These are phyloP conservation scores for Hypholoma fasciculare DNA, from an alignment of 768 basidiomycete species.

Conservation along the genomic window DNA sequence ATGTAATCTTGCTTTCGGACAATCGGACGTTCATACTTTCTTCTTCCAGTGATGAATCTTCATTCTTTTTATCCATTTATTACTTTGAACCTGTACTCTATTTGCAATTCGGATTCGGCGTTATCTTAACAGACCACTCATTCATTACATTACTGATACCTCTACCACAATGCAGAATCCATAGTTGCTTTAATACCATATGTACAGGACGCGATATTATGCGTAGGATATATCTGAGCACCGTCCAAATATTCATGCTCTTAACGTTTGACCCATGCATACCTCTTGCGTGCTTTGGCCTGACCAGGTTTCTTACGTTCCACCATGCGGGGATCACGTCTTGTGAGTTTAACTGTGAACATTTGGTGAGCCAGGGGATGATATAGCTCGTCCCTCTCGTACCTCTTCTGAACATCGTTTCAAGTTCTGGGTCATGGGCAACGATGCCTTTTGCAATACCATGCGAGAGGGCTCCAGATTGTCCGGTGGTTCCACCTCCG, in stretches of 20 bases:
- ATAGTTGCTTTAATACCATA: conserved; percentile 16
- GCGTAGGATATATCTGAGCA: conserved; percentile 17
- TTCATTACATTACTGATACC: conserved; percentile 18
- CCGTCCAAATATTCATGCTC: background rate
- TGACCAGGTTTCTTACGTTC: conserved; percentile 96
- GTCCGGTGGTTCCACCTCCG: conserved; percentile 90
- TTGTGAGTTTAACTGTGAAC: conserved; percentile 72
- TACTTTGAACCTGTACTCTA: conserved; percentile 15
- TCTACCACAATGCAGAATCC: conserved; percentile 11
- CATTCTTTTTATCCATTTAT: conserved; percentile 12
- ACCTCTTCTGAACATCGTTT: conserved; percentile 74
- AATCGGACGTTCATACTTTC: conserved; percentile 68
- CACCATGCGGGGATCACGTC: conserved; percentile 95
- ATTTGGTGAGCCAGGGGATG: conserved; percentile 9
- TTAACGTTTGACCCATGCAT: conserved; percentile 96
- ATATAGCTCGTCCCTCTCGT: conserved; percentile 21
- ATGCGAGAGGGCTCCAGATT: conserved; percentile 83
- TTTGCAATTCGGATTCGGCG: conserved; percentile 13
- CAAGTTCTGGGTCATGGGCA: conserved; percentile 67
- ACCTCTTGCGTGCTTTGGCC: conserved; percentile 92
- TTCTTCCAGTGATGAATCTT: conserved; percentile 44
- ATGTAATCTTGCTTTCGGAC: conserved; percentile 79
- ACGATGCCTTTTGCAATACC: conserved; percentile 77
- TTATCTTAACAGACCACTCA: conserved; percentile 15
- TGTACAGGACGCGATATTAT: conserved; percentile 18